These are phyloP conservation scores for Keithomyces neogunnii DNA, from an alignment of 2,329 filamentous ascomycete genomes.

Conservation along the genomic window DNA sequence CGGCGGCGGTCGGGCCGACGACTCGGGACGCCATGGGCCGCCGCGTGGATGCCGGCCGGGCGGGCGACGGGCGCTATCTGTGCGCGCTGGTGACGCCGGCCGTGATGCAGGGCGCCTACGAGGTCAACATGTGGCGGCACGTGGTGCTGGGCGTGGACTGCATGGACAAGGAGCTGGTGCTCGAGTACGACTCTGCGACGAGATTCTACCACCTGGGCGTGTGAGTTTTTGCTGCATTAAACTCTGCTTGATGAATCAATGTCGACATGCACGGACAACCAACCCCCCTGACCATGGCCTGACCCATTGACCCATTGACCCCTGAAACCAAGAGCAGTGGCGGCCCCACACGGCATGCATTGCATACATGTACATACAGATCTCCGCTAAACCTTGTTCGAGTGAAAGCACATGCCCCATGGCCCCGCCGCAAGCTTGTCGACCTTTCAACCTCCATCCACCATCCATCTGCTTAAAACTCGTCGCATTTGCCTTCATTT, in stretches of 20 bases:
- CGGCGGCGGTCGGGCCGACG: constrained; percentile 9
- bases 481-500: not conserved
- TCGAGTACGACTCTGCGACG: not conserved
- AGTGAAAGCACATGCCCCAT: too few relatives aligned
- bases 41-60: constrained; percentile 3
- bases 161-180: not conserved
- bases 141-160: not conserved
- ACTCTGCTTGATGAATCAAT: too few relatives aligned
- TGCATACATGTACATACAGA: not conserved
- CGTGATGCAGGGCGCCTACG: constrained; percentile 12
- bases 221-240: too few relatives aligned
- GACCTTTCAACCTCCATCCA: not conserved
- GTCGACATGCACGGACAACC: too few relatives aligned
- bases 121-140: not conserved
- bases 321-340: too few relatives aligned
- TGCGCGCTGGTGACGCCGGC: constrained; percentile 28
- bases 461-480: not conserved
- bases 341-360: too few relatives aligned
- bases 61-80: constrained; percentile 16
- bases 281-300: too few relatives aligned
- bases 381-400: not conserved
- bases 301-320: too few relatives aligned
- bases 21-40: constrained; percentile 14
- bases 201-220: not conserved
- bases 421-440: too few relatives aligned